Evolutionary conservation across 108 stramenopile species (phyloP), one percentile per base, ranked within the genome.

Genomic region (Skeletonema grethae): DNA sequence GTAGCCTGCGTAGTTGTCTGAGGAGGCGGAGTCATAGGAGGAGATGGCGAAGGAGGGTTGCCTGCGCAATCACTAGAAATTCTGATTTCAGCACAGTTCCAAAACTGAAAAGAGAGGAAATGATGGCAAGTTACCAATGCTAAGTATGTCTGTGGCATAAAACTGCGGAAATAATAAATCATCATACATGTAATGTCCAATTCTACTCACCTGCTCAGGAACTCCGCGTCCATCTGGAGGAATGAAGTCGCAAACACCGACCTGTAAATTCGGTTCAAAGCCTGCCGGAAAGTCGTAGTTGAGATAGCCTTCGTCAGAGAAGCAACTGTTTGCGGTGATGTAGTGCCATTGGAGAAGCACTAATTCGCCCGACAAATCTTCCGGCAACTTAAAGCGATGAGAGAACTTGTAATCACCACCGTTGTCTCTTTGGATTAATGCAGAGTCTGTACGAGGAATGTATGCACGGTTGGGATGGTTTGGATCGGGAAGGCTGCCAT

Each of bases 381-480:
- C 28, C 7, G 60, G 60, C 10, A 61, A 10, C 60, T 9, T 18
- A 7, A 32, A 35, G 7, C 32, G 35, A 20, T 61, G 35, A 58
- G 57, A 58, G 57, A 58, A 58, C 28, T 58, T 58, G 60, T 18
- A 18, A 10, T 36, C 2, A 8, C 7, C 18, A 7, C 4, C 7
- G n/a, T 5, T 2, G 0, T 24, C 60, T 35, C 20, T 36, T 32
- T 20, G 38, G 31, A 72, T 77, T 41, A 67, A 41, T 22, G 18
- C 22, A 53, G 22, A 6, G 22, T 53, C 18, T n/a, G 18, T 0
- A 5, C 22, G 22, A 22, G 50, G 50, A 24, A 61, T 61, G 64
- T 87, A 87, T 11, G 75, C 86, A 7, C 86, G 82, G 24, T 67
- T 50, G 18, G 75, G 70, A 57, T 81, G 68, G 48, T 70, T 63